phyloP scores from a whole-genome alignment of 2,329 filamentous ascomycete genomes.

The Phyllosticta citriasiana region DNA sequence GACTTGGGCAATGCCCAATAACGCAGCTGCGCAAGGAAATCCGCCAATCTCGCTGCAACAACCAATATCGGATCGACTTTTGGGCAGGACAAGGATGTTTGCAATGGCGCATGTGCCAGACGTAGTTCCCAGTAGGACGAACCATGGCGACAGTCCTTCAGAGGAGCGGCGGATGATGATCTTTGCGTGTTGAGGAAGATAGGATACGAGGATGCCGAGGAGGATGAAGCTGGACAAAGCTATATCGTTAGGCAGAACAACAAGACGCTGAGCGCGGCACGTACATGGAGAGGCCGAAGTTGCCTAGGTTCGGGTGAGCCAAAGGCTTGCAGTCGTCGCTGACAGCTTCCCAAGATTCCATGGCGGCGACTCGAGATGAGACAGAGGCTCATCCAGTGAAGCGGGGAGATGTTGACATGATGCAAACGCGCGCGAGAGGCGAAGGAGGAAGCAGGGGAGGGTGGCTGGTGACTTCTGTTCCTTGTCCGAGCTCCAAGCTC shows the following conservation, averaged over 20 bases:
- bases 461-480: conserved; percentile 3
- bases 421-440: not conserved
- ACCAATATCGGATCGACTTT: conserved; percentile 68
- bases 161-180: conserved; percentile 80
- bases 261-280: conserved; percentile 13
- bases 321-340: conserved; percentile 39
- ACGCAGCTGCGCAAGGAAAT: conserved; percentile 73
- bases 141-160: conserved; percentile 91
- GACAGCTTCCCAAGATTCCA: conserved; percentile 2
- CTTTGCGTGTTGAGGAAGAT: conserved; percentile 87
- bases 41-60: conserved; percentile 77
- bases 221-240: conserved; percentile 54
- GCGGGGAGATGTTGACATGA: not conserved
- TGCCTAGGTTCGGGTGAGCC: conserved; percentile 40
- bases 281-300: conserved; percentile 46
- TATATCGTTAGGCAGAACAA: conserved; percentile 9
- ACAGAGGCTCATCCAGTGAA: not conserved
- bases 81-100: conserved; percentile 83
- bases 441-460: not conserved
- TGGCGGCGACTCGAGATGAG: not conserved
- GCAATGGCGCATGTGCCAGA: conserved; percentile 81
- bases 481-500: conserved; percentile 6
- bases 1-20: conserved; percentile 84
- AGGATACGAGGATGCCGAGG: conserved; percentile 80
- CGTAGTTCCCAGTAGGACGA: conserved; percentile 85